Conservation (phyloP, 805 yeast species). For the Ogataea corticis region DNA sequence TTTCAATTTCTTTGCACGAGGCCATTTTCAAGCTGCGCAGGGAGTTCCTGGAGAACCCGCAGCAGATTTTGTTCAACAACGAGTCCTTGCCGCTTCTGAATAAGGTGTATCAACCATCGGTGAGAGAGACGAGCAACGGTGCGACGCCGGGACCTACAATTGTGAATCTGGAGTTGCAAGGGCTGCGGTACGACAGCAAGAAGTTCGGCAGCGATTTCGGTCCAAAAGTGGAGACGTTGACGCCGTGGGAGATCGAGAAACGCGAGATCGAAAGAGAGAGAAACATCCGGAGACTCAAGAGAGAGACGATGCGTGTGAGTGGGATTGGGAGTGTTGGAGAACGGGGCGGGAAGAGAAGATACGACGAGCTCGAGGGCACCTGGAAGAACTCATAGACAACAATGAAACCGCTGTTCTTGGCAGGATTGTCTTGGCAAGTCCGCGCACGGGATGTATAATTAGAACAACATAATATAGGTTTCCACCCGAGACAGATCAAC, state of each 20-base stretch:
- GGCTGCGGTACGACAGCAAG: conserved; percentile 72
- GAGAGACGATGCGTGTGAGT: conserved; percentile 81
- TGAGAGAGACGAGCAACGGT: conserved; percentile 15
- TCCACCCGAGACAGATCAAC: too few species aligned
- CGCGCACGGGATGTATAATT: too few species aligned
- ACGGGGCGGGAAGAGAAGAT: conserved; percentile 28
- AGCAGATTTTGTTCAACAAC: conserved; percentile 34
- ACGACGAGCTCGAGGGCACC: conserved; percentile 39
- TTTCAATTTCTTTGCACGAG: conserved; percentile 85
- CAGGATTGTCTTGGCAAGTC: too few species aligned
- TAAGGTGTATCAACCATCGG: conserved; percentile 32
- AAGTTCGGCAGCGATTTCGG: conserved; percentile 82
- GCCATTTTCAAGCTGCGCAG: conserved; percentile 71
- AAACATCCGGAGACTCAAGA: conserved; percentile 84
- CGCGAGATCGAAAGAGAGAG: conserved; percentile 95
- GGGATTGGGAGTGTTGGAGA: conserved; percentile 39
- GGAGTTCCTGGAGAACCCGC: conserved; percentile 67
- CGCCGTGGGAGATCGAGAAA: conserved; percentile 91
- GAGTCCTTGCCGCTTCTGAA: conserved; percentile 38
- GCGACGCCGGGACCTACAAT: conserved; percentile 6
- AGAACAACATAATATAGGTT: too few species aligned
- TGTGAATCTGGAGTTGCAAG: conserved; percentile 30
- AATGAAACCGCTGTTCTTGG: too few species aligned
- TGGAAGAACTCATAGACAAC: conserved; percentile 18
- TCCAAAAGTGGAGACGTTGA: conserved; percentile 81